Conservation (phyloP, 495 filamentous ascomycete genomes). For the Xylaria castorea region DNA sequence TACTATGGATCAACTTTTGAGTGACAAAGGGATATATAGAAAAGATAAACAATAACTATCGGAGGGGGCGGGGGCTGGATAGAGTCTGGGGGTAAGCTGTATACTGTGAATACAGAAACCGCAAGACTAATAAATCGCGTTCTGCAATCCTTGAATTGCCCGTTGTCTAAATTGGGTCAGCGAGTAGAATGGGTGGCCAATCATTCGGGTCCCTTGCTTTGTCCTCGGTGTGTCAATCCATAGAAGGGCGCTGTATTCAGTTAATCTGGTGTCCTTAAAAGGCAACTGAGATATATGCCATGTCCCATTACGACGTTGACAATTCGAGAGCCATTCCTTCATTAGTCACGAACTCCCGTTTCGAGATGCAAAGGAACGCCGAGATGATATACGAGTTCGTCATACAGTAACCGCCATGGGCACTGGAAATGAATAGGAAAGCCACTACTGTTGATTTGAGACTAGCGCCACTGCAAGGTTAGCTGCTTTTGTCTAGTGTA, state of each 20-base stretch:
- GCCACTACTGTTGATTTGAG: slow-evolving; percentile 28
- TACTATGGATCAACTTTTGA: slow-evolving; percentile 1
- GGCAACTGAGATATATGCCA: slow-evolving; percentile 3
- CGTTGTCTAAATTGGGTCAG: not conserved
- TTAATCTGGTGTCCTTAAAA: slow-evolving; percentile 5
- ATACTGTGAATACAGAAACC: not conserved
- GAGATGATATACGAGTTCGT: slow-evolving; percentile 20
- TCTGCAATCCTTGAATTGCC: slow-evolving; percentile 4
- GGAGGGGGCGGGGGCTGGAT: not conserved
- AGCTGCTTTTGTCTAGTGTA: slow-evolving; percentile 26
- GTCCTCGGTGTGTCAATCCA: not conserved
- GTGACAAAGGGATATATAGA: not conserved
- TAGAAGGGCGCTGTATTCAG: slow-evolving; percentile 1
- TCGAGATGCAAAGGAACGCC: slow-evolving; percentile 23
- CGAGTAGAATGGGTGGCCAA: slow-evolving; percentile 14
- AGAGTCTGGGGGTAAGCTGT: not conserved
- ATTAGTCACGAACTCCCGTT: slow-evolving; percentile 12
- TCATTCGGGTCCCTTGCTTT: slow-evolving; percentile 22
- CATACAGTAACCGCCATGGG: slow-evolving; percentile 29
- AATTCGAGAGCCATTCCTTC: slow-evolving; percentile 18
- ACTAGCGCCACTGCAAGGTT: slow-evolving; percentile 23
- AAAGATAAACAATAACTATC: slow-evolving; percentile 12
- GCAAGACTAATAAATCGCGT: not conserved
- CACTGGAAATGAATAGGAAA: slow-evolving; percentile 37
- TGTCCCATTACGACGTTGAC: slow-evolving; percentile 1